Evolutionary conservation across 2,329 filamentous ascomycete species (phyloP).

Genomic region (Penicillium sp.): DNA sequence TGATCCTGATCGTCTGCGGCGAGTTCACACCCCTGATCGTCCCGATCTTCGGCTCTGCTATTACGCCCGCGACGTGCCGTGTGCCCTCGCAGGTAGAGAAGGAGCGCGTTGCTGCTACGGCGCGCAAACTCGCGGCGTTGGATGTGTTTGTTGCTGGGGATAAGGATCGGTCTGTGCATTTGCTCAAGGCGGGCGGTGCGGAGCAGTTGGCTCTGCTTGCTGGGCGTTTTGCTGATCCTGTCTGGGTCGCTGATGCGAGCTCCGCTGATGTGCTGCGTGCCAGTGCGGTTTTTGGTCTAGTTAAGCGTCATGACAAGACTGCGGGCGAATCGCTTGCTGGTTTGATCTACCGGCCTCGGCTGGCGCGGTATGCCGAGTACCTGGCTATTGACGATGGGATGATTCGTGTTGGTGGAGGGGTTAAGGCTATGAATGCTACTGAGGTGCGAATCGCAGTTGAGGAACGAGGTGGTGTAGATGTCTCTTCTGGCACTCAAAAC

Average conservation of each 20-base stretch:
- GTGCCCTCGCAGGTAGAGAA: conserved; percentile 72
- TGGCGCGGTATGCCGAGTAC: conserved; percentile 60
- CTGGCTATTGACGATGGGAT: conserved; percentile 70
- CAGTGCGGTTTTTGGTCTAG: conserved; percentile 37
- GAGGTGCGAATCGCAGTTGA: conserved; percentile 71
- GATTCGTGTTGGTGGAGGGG: conserved; percentile 64
- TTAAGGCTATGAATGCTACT: conserved; percentile 56
- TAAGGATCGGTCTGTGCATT: conserved; percentile 12
- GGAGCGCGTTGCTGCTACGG: conserved; percentile 55
- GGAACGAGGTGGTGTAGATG: conserved; percentile 59
- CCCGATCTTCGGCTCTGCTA: conserved; percentile 62
- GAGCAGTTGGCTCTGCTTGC: conserved; percentile 35
- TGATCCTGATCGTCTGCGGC: conserved; percentile 75
- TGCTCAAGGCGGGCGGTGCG: conserved; percentile 16
- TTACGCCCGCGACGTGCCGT: conserved; percentile 79
- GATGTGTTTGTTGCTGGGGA: conserved; percentile 23
- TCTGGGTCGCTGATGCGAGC: conserved; percentile 23
- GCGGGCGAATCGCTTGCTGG: conserved; percentile 33
- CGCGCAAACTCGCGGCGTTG: conserved; percentile 33
- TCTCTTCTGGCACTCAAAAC: conserved; percentile 21
- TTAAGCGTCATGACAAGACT: conserved; percentile 43
- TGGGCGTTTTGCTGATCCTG: conserved; percentile 22
- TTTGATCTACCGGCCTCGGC: conserved; percentile 53
- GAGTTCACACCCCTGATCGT: conserved; percentile 85
- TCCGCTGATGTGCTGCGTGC: conserved; percentile 32